Percentiles rank a stretch among this genome's conserved stretches.
Conservation (phyloP, 176 grass and related monocot species). For the Raddia guianensis region DNA sequence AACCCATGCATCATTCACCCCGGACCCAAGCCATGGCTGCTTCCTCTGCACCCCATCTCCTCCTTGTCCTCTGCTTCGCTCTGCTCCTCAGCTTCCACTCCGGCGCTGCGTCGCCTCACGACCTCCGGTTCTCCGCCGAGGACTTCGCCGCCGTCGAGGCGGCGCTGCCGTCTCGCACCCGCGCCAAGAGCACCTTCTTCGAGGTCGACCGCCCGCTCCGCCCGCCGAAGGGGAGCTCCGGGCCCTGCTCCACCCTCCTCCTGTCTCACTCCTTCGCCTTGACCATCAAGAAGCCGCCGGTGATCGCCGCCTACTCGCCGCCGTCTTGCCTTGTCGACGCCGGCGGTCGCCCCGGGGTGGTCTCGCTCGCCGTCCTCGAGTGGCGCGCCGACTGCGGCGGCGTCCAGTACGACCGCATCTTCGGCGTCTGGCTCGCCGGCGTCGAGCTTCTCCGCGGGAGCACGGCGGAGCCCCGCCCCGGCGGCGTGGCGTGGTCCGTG, state of each 20-base stretch:
- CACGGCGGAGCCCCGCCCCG: constrained; percentile 66
- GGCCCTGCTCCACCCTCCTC: constrained; percentile 61
- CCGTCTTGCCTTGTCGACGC: constrained; percentile 43
- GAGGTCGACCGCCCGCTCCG: constrained; percentile 71
- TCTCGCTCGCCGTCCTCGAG: constrained; percentile 70
- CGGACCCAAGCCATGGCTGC: constrained; percentile 35
- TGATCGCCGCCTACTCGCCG: constrained; percentile 56
- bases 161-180: constrained; percentile 18
- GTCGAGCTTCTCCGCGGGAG: constrained; percentile 75
- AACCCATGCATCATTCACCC: constrained; percentile 20
- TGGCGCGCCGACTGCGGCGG: constrained; percentile 65
- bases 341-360: background rate
- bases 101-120: constrained; percentile 1
- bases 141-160: constrained; percentile 39
- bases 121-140: constrained; percentile 30
- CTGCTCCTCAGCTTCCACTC: constrained; percentile 25
- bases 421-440: constrained; percentile 81
- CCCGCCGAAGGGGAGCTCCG: constrained; percentile 48
- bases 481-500: constrained; percentile 70
- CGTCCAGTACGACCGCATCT: constrained; percentile 72
- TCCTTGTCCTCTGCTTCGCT: constrained; percentile 34
- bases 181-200: constrained; percentile 56
- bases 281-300: constrained; percentile 62
- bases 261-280: constrained; percentile 70
- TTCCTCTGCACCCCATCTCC: constrained; percentile 24